Evolutionary conservation across 2,329 filamentous ascomycete species (phyloP), one percentile per base, ranked within the genome.

Genomic region (Coniosporium tulheliwenetii): DNA sequence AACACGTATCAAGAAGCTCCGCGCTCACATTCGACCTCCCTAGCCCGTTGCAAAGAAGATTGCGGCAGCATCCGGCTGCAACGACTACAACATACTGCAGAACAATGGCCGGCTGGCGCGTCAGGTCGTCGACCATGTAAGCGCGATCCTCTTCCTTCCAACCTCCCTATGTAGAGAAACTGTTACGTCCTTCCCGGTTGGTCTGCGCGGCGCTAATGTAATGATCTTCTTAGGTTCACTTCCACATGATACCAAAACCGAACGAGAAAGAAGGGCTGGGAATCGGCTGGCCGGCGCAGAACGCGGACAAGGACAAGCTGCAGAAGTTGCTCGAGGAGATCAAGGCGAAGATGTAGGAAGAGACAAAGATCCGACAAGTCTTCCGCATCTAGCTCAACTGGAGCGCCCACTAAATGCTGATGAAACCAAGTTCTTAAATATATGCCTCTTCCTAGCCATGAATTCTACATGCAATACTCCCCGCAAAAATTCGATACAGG

Each of bases 211-310:
- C n/a, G n/a, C n/a, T n/a, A n/a, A 26, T 26, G 37, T 37, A 40
- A 37, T 40, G 30, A 3, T 8, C 15, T 29, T 10, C 36, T 33
- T 37, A 85, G 80, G 82, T 93, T 50, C 87, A 95, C 60, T 89
- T 98, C 63, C 91, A 98, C 57, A 80, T 96, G 77, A 98, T 98
- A 47, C 91, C 91, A 31, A 98, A 98, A 70, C 89, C 91, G 39
- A 93, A 85, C 54, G 67, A 79, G 52, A 55, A 69, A 31, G 83
- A 96, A 59, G 91, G 91, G 5, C 67, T 98, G 39, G 77, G 73
- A 4, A 71, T 96, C 50, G 60, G 64, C 30, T 39, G 91, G 91
- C 85, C 87, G 14, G 67, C 78, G 47, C 73, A 84, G 62, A 61
- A 68, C 45, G 72, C 73, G 1, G 79, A 94, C 51, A 93, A 91